Base-by-base conservation (phyloP, 2,329 filamentous ascomycete species). In the Ascosphaera aggregata region DNA sequence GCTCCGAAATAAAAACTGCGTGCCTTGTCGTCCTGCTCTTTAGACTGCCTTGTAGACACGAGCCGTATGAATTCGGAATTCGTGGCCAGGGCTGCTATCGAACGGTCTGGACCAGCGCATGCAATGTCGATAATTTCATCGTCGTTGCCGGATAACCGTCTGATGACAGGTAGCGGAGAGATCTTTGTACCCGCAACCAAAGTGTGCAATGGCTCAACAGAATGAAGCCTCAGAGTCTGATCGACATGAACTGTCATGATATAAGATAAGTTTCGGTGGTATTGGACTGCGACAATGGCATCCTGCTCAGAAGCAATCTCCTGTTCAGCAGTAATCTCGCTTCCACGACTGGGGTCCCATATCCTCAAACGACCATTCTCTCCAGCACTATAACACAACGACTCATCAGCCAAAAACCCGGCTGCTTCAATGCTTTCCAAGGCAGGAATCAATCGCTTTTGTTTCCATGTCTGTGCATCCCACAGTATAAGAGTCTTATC, bases 121-220 rank as follows among this genome's bases (percentile, higher is more conserved):
- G 77, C 80, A 24, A 98, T 62, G 52, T 98, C 91, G 47, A 98
- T 94, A 39, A 98, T 84, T 55, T 98, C 89, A 54, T 98, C 91
- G 55, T 95, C 84, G 4, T 89, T 94, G 39, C 89, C 91, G 3
- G 86, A 93, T 47, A 98, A 91, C 35, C 82, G 72, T 47, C 80
- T 73, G 35, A 80, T 67, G 1, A 75, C 50, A 8, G 67, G 63
- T 18, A 77, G 55, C n/a, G 69, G 60, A n/a, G 61, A 55, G 59
- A 79, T 51, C 57, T 62, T 49, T 52, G 65, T 47, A 42, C 59
- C 45, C 27, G 53, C 49, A 37, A 53, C 53, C 41, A 53, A 54
- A 32, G 47, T 44, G 17, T 49, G 49, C 30, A 63, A 42, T n/a
- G 55, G 42, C 20, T 55, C 50, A 20, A 58, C 54, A 1, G 70